Evolutionary conservation across 345 rosid species (phyloP).

Genomic region (Linum tenue): DNA sequence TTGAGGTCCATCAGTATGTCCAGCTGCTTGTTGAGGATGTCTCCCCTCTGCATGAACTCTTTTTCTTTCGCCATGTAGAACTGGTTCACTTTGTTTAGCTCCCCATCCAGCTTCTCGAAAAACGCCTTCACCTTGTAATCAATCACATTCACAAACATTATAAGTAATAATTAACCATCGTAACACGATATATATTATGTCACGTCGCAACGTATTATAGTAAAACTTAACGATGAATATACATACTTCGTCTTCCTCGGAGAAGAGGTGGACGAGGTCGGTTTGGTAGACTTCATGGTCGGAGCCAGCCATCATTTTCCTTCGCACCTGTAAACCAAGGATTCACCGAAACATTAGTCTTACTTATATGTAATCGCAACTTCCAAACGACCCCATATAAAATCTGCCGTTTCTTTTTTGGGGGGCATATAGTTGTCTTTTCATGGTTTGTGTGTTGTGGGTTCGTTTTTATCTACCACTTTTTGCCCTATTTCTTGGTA

Average conservation of each 20-base stretch:
- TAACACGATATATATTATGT: neutral
- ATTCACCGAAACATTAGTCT: neutral
- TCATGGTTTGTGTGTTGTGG: slow-evolving; percentile 13
- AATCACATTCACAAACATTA: too few species aligned
- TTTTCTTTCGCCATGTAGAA: slow-evolving; percentile 64
- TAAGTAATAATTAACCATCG: neutral
- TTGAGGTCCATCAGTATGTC: slow-evolving; percentile 54
- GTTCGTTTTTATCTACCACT: slow-evolving; percentile 7
- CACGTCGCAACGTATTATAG: too few species aligned
- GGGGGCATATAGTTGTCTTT: too few species aligned
- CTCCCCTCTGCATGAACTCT: slow-evolving; percentile 79
- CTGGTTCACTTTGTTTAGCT: slow-evolving; percentile 76
- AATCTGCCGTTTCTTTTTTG: slow-evolving; percentile 7
- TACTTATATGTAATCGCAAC: neutral
- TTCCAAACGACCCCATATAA: too few species aligned
- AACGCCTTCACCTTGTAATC: slow-evolving; percentile 47
- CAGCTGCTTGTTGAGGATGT: slow-evolving; percentile 60
- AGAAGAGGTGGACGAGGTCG: slow-evolving; percentile 76
- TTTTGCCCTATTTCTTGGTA: neutral
- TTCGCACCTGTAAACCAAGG: slow-evolving; percentile 36
- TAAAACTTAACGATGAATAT: neutral
- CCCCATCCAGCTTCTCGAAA: slow-evolving; percentile 61
- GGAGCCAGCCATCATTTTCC: slow-evolving; percentile 42
- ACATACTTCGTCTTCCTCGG: slow-evolving; percentile 89
- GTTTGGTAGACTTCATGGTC: slow-evolving; percentile 54